Conservation (phyloP, 352 stramenopile species). For the Phytophthora pini region DNA sequence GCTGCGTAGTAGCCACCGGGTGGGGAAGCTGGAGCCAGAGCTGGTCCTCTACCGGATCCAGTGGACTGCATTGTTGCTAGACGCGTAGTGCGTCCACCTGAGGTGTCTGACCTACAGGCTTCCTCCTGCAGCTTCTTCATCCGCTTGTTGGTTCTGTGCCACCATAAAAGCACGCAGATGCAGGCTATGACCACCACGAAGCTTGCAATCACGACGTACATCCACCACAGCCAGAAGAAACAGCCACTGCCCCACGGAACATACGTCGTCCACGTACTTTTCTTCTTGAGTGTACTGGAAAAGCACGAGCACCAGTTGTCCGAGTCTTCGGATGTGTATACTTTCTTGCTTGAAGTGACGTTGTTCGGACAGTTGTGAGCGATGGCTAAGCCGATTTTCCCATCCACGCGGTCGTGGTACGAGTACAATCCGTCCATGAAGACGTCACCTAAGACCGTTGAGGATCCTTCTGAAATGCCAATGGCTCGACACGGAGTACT, state of each 20-base stretch:
- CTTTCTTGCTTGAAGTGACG: slow-evolving; percentile 77
- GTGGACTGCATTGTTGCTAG: slow-evolving; percentile 38
- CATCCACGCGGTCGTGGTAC: slow-evolving; percentile 73
- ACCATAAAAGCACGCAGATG: slow-evolving; percentile 64
- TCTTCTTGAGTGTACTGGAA: slow-evolving; percentile 62
- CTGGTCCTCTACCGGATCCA: slow-evolving; percentile 18
- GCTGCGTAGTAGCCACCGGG: slow-evolving; percentile 31
- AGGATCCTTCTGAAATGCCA: slow-evolving; percentile 76
- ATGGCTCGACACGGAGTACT: slow-evolving; percentile 70
- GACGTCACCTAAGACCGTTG: slow-evolving; percentile 80
- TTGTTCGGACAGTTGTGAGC: slow-evolving; percentile 82
- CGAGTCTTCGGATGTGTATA: slow-evolving; percentile 51
- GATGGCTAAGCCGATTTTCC: slow-evolving; percentile 72
- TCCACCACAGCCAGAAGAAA: slow-evolving; percentile 90
- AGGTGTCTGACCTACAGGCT: slow-evolving; percentile 11
- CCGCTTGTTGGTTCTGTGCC: slow-evolving; percentile 51
- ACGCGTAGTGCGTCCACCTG: slow-evolving; percentile 30
- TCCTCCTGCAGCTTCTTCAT: slow-evolving; percentile 54
- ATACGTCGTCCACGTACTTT: slow-evolving; percentile 61
- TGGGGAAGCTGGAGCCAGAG: slow-evolving; percentile 33
- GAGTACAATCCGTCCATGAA: slow-evolving; percentile 87
- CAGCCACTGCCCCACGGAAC: slow-evolving; percentile 68
- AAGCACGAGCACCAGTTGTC: slow-evolving; percentile 78
- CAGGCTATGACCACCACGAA: slow-evolving; percentile 64
- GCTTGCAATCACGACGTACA: slow-evolving; percentile 79